phyloP scores from a whole-genome alignment of 805 yeast genomes.

The Metschnikowia peoriensis region DNA sequence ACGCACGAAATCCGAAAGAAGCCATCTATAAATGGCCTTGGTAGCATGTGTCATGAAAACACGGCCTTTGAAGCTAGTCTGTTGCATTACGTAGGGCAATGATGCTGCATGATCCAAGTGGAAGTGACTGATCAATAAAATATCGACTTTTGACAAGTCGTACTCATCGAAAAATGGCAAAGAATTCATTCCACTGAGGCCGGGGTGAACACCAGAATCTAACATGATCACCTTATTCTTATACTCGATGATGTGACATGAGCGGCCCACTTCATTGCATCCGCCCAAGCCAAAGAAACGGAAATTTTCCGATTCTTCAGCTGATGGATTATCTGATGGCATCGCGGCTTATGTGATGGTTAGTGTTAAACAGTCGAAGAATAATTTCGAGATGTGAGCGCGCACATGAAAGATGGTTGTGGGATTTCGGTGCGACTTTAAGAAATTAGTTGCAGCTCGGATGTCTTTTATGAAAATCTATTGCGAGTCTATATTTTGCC shows the following conservation, averaged over 20 bases:
- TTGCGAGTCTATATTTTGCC: too few species aligned
- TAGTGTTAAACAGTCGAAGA: background rate
- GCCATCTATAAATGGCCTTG: slow-evolving; percentile 96
- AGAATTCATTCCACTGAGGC: slow-evolving; percentile 82
- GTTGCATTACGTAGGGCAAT: slow-evolving; percentile 96
- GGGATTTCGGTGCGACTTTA: background rate
- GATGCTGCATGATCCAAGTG: slow-evolving; percentile 99
- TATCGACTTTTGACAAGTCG: slow-evolving; percentile 83
- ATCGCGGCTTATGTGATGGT: slow-evolving; percentile 1
- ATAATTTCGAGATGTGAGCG: slow-evolving; percentile 3
- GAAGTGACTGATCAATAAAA: slow-evolving; percentile 86
- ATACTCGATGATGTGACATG: slow-evolving; percentile 89
- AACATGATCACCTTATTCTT: slow-evolving; percentile 94
- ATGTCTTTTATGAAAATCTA: too few species aligned
- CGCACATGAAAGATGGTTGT: background rate
- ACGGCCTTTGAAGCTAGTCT: slow-evolving; percentile 89
- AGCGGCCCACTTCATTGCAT: slow-evolving; percentile 97
- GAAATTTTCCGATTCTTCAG: slow-evolving; percentile 39
- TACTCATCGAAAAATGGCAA: slow-evolving; percentile 95
- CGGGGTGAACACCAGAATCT: slow-evolving; percentile 99
- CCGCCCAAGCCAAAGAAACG: slow-evolving; percentile 92
- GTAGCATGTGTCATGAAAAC: slow-evolving; percentile 99
- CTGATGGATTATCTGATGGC: slow-evolving; percentile 12
- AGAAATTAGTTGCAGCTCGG: too few species aligned
- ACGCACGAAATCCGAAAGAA: slow-evolving; percentile 87